Evolutionary conservation across 257 asterid species (phyloP).

Genomic region (Rhazya stricta): DNA sequence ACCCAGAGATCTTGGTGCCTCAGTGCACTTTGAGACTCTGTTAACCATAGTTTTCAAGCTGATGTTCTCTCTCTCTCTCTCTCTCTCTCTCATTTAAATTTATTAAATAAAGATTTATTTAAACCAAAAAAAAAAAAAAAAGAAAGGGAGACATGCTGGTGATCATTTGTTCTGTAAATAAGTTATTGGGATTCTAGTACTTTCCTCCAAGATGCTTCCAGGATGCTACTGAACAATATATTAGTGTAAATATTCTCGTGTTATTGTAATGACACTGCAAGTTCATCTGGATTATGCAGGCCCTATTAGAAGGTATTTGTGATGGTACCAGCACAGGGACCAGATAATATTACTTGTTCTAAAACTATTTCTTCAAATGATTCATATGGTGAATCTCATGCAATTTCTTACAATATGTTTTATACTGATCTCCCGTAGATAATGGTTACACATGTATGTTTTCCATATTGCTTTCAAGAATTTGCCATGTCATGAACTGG

Average conservation of each 20-base stretch:
- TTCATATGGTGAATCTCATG: neutral
- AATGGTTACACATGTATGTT: neutral
- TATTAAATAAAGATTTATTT: too few species aligned
- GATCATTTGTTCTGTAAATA: neutral
- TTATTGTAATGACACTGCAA: neutral
- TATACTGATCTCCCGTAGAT: neutral
- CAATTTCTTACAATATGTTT: neutral
- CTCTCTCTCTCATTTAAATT: too few species aligned
- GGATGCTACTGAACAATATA: neutral
- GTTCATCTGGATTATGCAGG: neutral
- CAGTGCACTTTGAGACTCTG: neutral
- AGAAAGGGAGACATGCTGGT: neutral
- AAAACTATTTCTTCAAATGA: neutral
- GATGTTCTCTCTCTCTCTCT: too few species aligned
- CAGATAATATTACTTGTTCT: neutral
- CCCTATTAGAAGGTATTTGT: neutral
- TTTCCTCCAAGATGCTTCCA: neutral
- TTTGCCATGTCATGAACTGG: neutral
- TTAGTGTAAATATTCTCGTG: neutral
- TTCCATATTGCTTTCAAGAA: neutral
- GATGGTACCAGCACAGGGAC: neutral
- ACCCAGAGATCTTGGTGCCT: neutral
- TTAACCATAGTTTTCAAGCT: neutral
- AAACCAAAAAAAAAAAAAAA: too few species aligned
- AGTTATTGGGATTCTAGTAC: neutral